Percentiles rank a stretch among this genome's conserved stretches.
Conservation (phyloP, 148 eudicot genomes). For the Talinum fruticosum region DNA sequence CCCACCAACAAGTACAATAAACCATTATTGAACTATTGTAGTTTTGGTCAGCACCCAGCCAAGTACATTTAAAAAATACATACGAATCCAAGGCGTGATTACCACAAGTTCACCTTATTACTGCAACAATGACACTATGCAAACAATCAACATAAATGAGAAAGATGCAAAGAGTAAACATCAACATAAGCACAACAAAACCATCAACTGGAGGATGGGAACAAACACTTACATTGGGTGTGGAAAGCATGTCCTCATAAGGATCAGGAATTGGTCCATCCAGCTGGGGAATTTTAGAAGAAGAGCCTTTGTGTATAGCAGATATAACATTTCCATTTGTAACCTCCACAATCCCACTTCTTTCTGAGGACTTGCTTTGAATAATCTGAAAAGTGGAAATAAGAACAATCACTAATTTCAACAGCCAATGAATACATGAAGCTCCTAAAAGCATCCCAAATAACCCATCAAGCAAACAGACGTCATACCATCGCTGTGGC, state of each 20-base stretch:
- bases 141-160: background rate
- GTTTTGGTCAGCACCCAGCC: background rate
- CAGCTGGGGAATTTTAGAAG: slow-evolving; percentile 64
- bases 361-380: slow-evolving; percentile 31
- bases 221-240: slow-evolving; percentile 69
- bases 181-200: background rate
- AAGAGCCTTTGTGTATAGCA: slow-evolving; percentile 28
- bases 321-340: slow-evolving; percentile 17
- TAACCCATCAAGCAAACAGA: no score
- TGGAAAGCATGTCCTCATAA: slow-evolving; percentile 83
- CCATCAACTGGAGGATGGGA: background rate
- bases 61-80: slow-evolving; percentile 4
- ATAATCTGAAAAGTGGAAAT: slow-evolving; percentile 36
- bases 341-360: slow-evolving; percentile 15
- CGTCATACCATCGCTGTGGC: no score
- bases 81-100: no score
- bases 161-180: background rate
- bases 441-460: no score
- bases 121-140: background rate
- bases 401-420: slow-evolving; percentile 11
- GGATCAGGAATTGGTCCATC: slow-evolving; percentile 92
- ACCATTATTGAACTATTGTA: no score
- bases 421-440: background rate
- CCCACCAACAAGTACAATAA: background rate
- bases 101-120: background rate